Conservation (phyloP, 495 filamentous ascomycete genomes). For the Paragyromitra xinjiangensis region DNA sequence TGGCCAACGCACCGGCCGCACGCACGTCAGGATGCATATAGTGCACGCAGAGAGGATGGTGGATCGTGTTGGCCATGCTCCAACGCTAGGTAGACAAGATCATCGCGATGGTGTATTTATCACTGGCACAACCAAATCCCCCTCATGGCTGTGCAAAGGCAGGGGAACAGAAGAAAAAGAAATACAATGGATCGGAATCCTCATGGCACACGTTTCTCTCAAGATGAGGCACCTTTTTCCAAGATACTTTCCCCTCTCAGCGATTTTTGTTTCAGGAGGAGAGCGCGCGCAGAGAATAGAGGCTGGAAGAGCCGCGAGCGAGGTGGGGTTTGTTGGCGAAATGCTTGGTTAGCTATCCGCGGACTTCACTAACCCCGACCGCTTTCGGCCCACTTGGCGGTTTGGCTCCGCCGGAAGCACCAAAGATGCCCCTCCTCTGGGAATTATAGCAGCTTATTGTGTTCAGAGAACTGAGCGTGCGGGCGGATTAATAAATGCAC, state of each 20-base stretch:
- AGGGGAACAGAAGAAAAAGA: slow-evolving; percentile 3
- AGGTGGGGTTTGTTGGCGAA: neutral
- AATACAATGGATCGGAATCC: slow-evolving; percentile 12
- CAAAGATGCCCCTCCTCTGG: slow-evolving; percentile 2
- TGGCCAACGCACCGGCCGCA: slow-evolving; percentile 5
- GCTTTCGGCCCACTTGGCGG: slow-evolving; percentile 37
- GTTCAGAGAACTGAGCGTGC: neutral
- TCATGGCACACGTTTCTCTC: slow-evolving; percentile 14
- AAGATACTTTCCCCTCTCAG: neutral
- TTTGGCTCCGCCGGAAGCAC: slow-evolving; percentile 25
- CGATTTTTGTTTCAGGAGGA: neutral
- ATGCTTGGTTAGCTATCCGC: slow-evolving; percentile 10
- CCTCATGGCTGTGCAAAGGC: slow-evolving; percentile 24
- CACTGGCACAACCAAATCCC: neutral
- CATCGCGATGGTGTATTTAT: neutral
- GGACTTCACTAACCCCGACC: slow-evolving; percentile 31
- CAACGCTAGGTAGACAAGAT: neutral
- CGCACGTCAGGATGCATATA: slow-evolving; percentile 17
- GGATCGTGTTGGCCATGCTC: slow-evolving; percentile 22
- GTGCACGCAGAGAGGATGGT: slow-evolving; percentile 18
- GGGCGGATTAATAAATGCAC: slow-evolving; percentile 41
- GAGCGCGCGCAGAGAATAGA: slow-evolving; percentile 13
- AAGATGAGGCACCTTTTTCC: slow-evolving; percentile 12
- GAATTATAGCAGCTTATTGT: slow-evolving; percentile 25
- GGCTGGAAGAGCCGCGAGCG: neutral